Conservation (phyloP, 1,284 basidiomycete species). For the Pascua guehoae region DNA sequence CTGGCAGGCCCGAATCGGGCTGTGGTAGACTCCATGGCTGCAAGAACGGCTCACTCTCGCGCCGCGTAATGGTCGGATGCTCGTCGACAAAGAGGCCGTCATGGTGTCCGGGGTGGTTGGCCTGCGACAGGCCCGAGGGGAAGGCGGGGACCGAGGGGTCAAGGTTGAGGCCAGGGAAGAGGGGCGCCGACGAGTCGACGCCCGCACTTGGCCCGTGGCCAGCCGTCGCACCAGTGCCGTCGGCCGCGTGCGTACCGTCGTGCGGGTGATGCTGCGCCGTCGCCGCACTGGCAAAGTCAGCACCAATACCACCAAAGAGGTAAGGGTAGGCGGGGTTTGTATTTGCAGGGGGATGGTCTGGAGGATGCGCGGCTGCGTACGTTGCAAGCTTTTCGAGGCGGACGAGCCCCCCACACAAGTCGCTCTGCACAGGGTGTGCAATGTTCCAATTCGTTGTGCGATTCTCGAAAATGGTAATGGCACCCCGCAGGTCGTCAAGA, state of each 20-base stretch:
- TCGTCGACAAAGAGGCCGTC: neutral
- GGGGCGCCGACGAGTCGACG: neutral
- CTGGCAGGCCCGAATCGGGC: slow-evolving; percentile 4
- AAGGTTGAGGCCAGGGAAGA: slow-evolving; percentile 11
- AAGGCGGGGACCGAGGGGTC: slow-evolving; percentile 10
- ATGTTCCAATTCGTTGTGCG: slow-evolving; percentile 39
- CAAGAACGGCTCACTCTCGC: slow-evolving; percentile 14
- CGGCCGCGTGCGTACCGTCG: too few species aligned
- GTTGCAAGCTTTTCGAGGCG: slow-evolving; percentile 43
- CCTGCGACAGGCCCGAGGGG: slow-evolving; percentile 9
- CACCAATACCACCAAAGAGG: too few species aligned
- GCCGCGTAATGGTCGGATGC: neutral
- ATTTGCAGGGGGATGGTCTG: too few species aligned
- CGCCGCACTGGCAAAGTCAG: neutral
- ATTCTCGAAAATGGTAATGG: slow-evolving; percentile 43
- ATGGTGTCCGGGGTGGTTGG: slow-evolving; percentile 5
- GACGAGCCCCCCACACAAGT: slow-evolving; percentile 43
- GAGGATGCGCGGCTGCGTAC: slow-evolving; percentile 11
- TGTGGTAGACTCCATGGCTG: slow-evolving; percentile 17
- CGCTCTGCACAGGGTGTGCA: slow-evolving; percentile 46
- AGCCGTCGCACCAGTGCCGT: too few species aligned
- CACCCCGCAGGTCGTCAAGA: slow-evolving; percentile 37
- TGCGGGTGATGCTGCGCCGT: neutral
- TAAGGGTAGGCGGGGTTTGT: too few species aligned
- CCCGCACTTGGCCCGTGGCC: too few species aligned